Base-by-base conservation (phyloP, 2,329 filamentous ascomycete species). In the Diplodia intermedia region DNA sequence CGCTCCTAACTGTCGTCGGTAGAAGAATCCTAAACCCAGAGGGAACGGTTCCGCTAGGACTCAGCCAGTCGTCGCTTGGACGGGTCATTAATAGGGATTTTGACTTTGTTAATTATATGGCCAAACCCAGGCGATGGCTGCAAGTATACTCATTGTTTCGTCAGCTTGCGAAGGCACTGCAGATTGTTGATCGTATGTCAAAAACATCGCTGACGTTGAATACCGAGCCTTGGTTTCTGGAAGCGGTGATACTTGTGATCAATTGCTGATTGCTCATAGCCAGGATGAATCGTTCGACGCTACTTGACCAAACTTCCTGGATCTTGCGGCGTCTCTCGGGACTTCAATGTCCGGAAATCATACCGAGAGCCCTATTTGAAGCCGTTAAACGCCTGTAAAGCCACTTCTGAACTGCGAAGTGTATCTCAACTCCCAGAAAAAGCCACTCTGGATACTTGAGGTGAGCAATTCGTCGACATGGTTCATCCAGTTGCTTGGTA, bases 191-290 rank as follows among this genome's bases (percentile, higher is more conserved):
- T 12, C 33, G 11, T 9, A 36, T 36, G 33, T 36, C 2, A 36
- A 36, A 9, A 11, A 36, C 8, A 36, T 36, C 11, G 33, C 11
- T 11, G 33, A 12, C 2, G 11, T 11, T 36, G 33, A 12, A 11
- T 36, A 9, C 33, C 33, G 33, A 36, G 33, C 33, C 33, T 12
- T 36, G 33, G 8, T 36, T 36, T 12, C 33, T 36, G 11, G 33
- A 36, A 36, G 11, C 33, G 0, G 71, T 71, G 11, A 74, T 69
- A 1, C 73, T 73, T 4, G 74, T 75, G 5, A 74, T 70, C 8
- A 74, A 66, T 29, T 75, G 71, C 11, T 71, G 62, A 47, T 76
- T 73, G 49, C 73, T 72, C 15, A 78, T 69, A 26, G 73, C 71
- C 4, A 77, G 66, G 9, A 76, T 71, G 0, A 74, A 75, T 43